A percentile compares a stretch with the other conserved stretches of the same genome.
Evolutionary conservation across 306 rosid species (phyloP).

Genomic region (Pterocarpus santalinus): DNA sequence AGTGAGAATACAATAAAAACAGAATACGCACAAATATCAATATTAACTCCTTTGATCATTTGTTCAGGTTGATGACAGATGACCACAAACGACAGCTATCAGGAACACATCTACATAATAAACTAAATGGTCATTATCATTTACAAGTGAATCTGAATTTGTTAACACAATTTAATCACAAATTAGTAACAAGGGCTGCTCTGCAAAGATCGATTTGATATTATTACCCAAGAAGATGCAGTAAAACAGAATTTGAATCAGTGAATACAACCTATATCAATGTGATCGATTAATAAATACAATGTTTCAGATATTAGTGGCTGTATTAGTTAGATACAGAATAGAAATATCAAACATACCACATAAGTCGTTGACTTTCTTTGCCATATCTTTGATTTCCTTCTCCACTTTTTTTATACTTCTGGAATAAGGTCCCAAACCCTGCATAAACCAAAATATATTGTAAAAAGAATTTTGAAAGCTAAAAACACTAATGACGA

Average conservation of each 20-base stretch:
- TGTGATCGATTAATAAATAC: neutral
- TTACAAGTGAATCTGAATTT: neutral
- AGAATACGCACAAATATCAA: constrained; percentile 11
- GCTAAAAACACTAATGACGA: neutral
- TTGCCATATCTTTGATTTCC: constrained; percentile 84
- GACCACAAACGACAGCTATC: constrained; percentile 8
- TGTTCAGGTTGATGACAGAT: constrained; percentile 19
- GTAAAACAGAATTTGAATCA: neutral
- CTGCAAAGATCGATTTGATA: neutral
- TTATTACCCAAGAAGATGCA: constrained; percentile 5
- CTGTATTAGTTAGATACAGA: neutral
- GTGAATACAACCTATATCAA: neutral
- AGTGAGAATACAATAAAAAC: neutral
- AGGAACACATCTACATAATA: constrained; percentile 12
- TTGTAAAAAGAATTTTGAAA: neutral
- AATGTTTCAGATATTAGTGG: constrained; percentile 17
- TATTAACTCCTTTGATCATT: constrained; percentile 9
- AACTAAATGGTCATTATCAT: neutral
- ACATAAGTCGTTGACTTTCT: constrained; percentile 81
- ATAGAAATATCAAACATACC: constrained; percentile 54
- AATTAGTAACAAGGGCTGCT: neutral
- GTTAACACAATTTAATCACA: constrained; percentile 1
- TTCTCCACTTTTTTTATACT: constrained; percentile 77
- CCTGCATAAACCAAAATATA: constrained; percentile 55
- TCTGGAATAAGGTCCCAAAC: constrained; percentile 80